Percentiles rank a stretch among this genome's conserved stretches.
These are phyloP conservation scores for Sideroxylon spinosum DNA, from an alignment of 179 eudicot species.

Conservation along the genomic window DNA sequence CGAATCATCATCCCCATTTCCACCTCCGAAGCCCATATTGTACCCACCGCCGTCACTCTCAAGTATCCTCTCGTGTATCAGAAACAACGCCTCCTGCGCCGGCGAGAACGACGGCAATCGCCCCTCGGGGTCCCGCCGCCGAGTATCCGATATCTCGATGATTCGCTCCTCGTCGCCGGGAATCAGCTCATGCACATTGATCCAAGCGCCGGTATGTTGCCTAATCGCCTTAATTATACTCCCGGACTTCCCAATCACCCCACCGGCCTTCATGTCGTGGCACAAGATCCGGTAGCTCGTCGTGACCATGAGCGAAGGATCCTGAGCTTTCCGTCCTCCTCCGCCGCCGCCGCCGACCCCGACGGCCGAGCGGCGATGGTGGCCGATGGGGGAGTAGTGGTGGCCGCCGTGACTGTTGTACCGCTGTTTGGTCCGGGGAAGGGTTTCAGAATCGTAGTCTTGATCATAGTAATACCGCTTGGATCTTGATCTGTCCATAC, in stretches of 20 bases:
- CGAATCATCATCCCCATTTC: conserved; percentile 38
- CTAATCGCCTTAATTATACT: conserved; percentile 81
- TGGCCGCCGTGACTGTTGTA: conserved; percentile 35
- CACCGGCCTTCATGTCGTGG: conserved; percentile 74
- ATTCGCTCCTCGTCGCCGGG: conserved; percentile 92
- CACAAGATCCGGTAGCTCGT: conserved; percentile 82
- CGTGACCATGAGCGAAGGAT: conserved; percentile 55
- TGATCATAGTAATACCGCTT: conserved; percentile 78
- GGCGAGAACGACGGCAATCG: conserved; percentile 83
- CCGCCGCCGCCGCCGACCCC: conserved; percentile 33
- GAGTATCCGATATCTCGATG: conserved; percentile 80
- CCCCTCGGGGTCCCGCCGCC: conserved; percentile 89
- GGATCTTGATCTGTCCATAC: conserved; percentile 88
- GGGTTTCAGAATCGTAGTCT: conserved; percentile 75
- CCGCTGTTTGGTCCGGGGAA: conserved; percentile 57
- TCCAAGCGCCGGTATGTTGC: conserved; percentile 96
- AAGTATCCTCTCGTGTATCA: conserved; percentile 85
- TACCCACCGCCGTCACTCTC: conserved; percentile 54
- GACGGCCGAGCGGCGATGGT: conserved; percentile 41
- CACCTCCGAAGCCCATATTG: conserved; percentile 19
- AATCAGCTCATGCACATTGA: conserved; percentile 76
- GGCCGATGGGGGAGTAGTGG: conserved; percentile 35
- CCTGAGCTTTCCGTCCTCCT: conserved; percentile 42
- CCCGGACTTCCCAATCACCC: conserved; percentile 89
- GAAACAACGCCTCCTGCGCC: conserved; percentile 84